These are phyloP conservation scores for Aphanomyces invadans DNA, from an alignment of 352 stramenopile species.

Conservation along the genomic window DNA sequence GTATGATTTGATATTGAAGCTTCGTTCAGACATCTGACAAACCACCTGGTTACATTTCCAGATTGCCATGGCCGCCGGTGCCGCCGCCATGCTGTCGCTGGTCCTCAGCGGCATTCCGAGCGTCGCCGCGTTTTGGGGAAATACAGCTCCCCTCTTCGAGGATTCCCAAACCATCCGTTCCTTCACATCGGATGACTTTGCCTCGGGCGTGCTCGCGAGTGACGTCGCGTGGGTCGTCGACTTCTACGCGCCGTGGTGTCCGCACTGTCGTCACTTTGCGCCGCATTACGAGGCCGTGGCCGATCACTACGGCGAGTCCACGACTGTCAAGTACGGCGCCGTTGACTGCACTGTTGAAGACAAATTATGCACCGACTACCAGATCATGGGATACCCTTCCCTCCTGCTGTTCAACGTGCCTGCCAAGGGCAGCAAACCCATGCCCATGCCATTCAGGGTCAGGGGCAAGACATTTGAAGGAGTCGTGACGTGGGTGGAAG, in stretches of 20 bases:
- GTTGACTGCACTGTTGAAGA: constrained; percentile 65
- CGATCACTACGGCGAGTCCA: constrained; percentile 50
- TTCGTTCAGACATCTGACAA: no score
- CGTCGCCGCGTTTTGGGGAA: constrained; percentile 23
- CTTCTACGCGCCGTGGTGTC: constrained; percentile 82
- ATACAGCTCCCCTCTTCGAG: constrained; percentile 53
- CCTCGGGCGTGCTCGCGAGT: constrained; percentile 42
- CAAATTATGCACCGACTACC: constrained; percentile 50
- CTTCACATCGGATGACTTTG: constrained; percentile 30
- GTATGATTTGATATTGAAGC: no score
- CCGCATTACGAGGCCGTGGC: constrained; percentile 63
- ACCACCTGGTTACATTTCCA: no score
- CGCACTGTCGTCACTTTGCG: constrained; percentile 71
- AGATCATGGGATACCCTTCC: constrained; percentile 52
- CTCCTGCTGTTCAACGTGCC: constrained; percentile 67
- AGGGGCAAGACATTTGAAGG: constrained; percentile 32
- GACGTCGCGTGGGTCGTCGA: constrained; percentile 68
- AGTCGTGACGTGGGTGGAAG: constrained; percentile 62
- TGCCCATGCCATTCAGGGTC: constrained; percentile 18
- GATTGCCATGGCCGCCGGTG: no score
- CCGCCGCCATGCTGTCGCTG: neutral
- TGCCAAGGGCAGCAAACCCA: constrained; percentile 32
- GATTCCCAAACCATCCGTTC: constrained; percentile 52
- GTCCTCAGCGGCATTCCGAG: neutral
- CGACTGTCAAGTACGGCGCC: constrained; percentile 53